Evolutionary conservation across 2,329 filamentous ascomycete species (phyloP), one percentile per base, ranked within the genome.

Genomic region (Colletotrichum viniferum): DNA sequence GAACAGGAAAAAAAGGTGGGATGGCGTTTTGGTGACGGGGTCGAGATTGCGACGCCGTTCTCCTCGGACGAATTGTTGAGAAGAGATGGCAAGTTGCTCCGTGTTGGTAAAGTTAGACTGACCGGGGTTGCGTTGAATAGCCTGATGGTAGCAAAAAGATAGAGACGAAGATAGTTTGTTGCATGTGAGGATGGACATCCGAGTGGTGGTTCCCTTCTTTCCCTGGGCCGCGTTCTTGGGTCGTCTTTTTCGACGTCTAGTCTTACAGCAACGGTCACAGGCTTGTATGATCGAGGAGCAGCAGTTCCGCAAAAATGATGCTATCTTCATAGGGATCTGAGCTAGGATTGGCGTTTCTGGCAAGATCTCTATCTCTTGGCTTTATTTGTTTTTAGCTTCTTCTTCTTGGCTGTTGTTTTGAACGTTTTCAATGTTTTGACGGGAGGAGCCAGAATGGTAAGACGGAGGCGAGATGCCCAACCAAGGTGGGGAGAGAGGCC

Each of bases 261-360:
- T 75, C 63, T 38, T 60, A 60, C 73, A 56, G 28, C 12, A 58
- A 56, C 63, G 63, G 73, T 64, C 55, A 66, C 73, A 75, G 69
- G 34, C 56, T 58, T 68, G 73, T 75, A 28, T 75, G 69, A 14
- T 34, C 62, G 58, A 73, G 63, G 55, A 67, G 56, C 62, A 34
- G 10, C 13, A 61, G 43, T 24, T 28, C 62, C 43, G 13, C 63
- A 21, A 36, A 14, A 10, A 12, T 24, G 32, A 32, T 69, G 69
- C 73, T 73, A 48, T 32, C 48, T 28, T 32, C 43, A 52, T 52
- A 28, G 32, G 28, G 34, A 26, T 36, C 18, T 32, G 13, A 60
- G 16, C 69, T 55, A 61, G 48, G 38, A 52, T 56, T 56, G 65
- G 30, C 32, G 28, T 43, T 34, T 72, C 16, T 55, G n/a, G 36